Percentiles rank a stretch among this genome's conserved stretches.
phyloP scores from a whole-genome alignment of 441 rosid genomes.

The Jatropha multifida region DNA sequence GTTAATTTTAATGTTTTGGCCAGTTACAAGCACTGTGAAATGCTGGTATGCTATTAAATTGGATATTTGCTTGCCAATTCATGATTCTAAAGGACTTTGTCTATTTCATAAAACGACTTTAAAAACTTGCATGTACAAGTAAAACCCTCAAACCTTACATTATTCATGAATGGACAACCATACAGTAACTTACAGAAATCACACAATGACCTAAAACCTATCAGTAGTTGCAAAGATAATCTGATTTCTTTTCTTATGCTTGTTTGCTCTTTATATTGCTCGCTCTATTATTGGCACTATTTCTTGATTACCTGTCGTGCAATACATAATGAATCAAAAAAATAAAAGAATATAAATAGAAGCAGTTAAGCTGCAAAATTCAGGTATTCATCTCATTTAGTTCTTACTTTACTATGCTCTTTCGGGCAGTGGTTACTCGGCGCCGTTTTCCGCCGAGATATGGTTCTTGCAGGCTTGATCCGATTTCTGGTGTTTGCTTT shows the following conservation, averaged over 20 bases:
- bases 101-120: not conserved
- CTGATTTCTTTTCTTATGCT: constrained; percentile 23
- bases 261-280: constrained; percentile 12
- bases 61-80: not conserved
- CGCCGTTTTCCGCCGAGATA: constrained; percentile 47
- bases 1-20: not conserved
- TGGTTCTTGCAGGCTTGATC: constrained; percentile 36
- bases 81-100: not conserved
- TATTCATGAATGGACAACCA: not conserved
- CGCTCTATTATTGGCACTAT: constrained; percentile 30
- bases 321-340: not conserved
- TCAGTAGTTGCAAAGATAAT: not conserved
- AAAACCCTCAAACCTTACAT: not conserved
- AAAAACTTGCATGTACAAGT: not conserved
- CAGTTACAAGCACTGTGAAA: not conserved
- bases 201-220: not conserved
- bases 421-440: constrained; percentile 44
- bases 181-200: not conserved
- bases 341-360: not conserved
- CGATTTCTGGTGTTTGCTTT: constrained; percentile 28
- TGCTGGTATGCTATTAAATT: not conserved
- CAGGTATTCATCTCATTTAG: not conserved
- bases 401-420: constrained; percentile 43
- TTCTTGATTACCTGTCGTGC: constrained; percentile 40
- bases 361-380: not conserved